Evolutionary conservation across 306 rosid genomes (phyloP).

Genomic region (Vachellia collinsii): DNA sequence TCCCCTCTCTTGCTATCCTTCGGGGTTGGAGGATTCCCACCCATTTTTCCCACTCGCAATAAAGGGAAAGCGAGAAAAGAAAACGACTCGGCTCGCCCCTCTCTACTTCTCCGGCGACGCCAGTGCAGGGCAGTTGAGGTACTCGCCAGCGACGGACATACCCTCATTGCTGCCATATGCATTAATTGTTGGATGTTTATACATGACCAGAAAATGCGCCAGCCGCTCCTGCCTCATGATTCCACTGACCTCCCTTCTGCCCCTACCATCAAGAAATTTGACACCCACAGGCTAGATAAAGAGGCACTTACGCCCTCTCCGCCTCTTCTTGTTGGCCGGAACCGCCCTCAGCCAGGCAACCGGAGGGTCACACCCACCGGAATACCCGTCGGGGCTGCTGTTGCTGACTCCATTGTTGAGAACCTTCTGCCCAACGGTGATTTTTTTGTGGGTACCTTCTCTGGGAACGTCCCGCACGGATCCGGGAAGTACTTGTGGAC

Average conservation of each 20-base stretch:
- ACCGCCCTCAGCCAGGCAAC: slow-evolving; percentile 54
- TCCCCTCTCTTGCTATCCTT: slow-evolving; percentile 18
- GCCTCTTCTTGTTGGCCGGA: slow-evolving; percentile 44
- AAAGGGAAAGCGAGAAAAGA: slow-evolving; percentile 18
- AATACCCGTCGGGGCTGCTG: slow-evolving; percentile 25
- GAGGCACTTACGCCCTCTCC: slow-evolving; percentile 30
- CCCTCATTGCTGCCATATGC: slow-evolving; percentile 33
- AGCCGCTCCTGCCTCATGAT: slow-evolving; percentile 48
- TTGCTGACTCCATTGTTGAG: slow-evolving; percentile 25
- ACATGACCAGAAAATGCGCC: slow-evolving; percentile 70
- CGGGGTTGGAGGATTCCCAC: slow-evolving; percentile 42
- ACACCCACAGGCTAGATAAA: slow-evolving; percentile 40
- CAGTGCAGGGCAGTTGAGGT: background rate
- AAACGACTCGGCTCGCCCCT: slow-evolving; percentile 28
- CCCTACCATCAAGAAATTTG: slow-evolving; percentile 53
- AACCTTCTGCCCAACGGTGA: slow-evolving; percentile 76
- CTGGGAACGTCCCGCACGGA: slow-evolving; percentile 69
- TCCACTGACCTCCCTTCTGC: slow-evolving; percentile 40
- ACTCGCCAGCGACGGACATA: background rate
- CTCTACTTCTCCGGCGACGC: slow-evolving; percentile 7
- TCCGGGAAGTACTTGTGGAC: slow-evolving; percentile 90
- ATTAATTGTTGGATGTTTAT: slow-evolving; percentile 28
- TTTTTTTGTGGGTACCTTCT: slow-evolving; percentile 82
- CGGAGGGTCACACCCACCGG: slow-evolving; percentile 76
- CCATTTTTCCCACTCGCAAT: slow-evolving; percentile 43